Evolutionary conservation across 345 rosid genomes (phyloP).

Genomic region (Excoecaria agallocha): DNA sequence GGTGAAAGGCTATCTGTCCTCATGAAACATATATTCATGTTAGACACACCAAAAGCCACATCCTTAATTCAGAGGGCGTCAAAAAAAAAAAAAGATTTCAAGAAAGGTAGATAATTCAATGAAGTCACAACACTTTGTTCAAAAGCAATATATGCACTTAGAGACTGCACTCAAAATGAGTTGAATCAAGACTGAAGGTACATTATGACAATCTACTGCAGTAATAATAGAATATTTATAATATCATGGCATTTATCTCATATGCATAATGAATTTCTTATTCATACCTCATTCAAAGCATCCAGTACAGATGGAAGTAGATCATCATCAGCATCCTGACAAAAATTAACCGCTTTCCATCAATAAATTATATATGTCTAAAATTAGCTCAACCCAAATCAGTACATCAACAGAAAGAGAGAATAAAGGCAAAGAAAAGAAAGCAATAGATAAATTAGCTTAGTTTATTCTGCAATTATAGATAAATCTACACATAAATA

Average conservation of each 20-base stretch:
- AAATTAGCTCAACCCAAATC: neutral
- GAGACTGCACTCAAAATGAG: neutral
- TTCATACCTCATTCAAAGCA: constrained; percentile 87
- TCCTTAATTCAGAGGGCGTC: neutral
- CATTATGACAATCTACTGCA: neutral
- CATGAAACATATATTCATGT: constrained; percentile 4
- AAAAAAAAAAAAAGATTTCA: neutral
- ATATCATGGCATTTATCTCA: constrained; percentile 13
- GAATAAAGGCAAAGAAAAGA: neutral
- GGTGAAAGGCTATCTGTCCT: constrained; percentile 90
- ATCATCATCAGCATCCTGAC: constrained; percentile 80
- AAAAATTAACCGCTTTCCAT: constrained; percentile 28
- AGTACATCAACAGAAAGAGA: neutral
- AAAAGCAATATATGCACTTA: neutral
- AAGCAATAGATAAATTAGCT: neutral
- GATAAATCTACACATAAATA: neutral
- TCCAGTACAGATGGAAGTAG: constrained; percentile 81
- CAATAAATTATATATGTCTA: constrained; percentile 12
- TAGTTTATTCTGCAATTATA: neutral
- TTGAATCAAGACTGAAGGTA: neutral
- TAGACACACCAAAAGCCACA: neutral
- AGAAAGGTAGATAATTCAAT: neutral
- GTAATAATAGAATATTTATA: neutral
- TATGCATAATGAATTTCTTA: neutral
- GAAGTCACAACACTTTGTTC: neutral